phyloP scores from a whole-genome alignment of 768 basidiomycete species.

The Pulveroboletus sp. region DNA sequence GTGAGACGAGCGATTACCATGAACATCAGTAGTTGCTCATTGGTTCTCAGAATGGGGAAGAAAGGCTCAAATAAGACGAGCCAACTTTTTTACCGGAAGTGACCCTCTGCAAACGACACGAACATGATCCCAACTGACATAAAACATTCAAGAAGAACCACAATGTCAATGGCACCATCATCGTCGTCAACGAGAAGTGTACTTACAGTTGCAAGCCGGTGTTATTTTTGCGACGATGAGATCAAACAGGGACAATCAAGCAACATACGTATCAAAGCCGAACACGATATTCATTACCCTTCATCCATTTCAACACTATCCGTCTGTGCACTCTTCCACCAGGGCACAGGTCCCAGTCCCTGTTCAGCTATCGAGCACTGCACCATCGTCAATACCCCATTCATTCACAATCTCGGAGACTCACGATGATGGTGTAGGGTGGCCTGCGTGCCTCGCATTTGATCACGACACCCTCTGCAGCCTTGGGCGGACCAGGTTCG shows the following conservation, averaged over 20 bases:
- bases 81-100: no score
- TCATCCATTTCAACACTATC: conserved; percentile 42
- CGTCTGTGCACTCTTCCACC: conserved; percentile 62
- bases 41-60: no score
- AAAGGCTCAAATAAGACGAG: no score
- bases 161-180: no score
- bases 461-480: conserved; percentile 62
- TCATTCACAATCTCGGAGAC: conserved; percentile 17
- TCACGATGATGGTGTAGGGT: conserved; percentile 70
- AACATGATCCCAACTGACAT: no score
- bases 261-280: background rate
- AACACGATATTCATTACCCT: conserved; percentile 25
- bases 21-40: no score
- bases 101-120: no score
- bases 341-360: conserved; percentile 70
- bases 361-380: conserved; percentile 86
- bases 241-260: background rate
- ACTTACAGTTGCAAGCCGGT: conserved; percentile 1
- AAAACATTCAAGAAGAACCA: no score
- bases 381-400: background rate
- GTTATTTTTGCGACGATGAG: background rate
- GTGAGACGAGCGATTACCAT: no score
- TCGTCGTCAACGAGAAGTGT: background rate
- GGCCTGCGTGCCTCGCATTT: conserved; percentile 48
- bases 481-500: conserved; percentile 81